Percentiles rank a stretch among this genome's conserved stretches.
These are phyloP conservation scores for Dittrichia graveolens DNA, from an alignment of 129 eudicot species.

Conservation along the genomic window DNA sequence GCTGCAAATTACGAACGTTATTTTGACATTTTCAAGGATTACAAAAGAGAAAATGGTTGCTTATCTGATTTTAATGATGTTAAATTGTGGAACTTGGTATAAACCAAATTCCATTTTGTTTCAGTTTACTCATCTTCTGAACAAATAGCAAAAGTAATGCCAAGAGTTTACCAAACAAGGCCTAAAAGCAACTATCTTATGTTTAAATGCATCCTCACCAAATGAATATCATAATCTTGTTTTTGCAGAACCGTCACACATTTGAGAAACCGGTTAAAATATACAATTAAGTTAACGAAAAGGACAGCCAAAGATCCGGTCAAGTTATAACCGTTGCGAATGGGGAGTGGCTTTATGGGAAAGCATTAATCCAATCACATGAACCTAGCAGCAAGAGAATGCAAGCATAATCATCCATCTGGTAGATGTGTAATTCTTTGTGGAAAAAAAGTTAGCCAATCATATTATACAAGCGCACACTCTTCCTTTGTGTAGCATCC, in stretches of 20 bases:
- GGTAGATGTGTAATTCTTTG: conserved; percentile 42
- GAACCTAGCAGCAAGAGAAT: conserved; percentile 34
- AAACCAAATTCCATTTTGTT: no score
- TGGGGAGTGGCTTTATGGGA: conserved; percentile 25
- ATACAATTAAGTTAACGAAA: conserved; percentile 52
- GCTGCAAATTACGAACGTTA: no score
- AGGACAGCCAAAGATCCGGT: conserved; percentile 23
- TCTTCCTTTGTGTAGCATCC: conserved; percentile 41
- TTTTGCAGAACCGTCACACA: conserved; percentile 80
- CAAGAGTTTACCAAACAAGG: no score
- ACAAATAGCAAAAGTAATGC: no score
- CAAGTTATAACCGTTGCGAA: conserved; percentile 12
- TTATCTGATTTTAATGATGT: no score
- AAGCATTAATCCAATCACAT: conserved; percentile 22
- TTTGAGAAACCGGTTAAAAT: conserved; percentile 78
- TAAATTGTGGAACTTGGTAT: no score
- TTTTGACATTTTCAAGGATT: no score
- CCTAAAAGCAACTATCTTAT: neutral
- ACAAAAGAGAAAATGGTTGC: no score
- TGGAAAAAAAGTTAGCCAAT: conserved; percentile 29
- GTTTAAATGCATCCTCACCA: neutral
- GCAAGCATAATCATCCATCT: conserved; percentile 29
- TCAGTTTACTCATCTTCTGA: no score
- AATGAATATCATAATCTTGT: conserved; percentile 12
- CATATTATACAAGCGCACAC: conserved; percentile 25